Evolutionary conservation across 192 early-diverging fungal species (phyloP).

Genomic region (Powellomyces hirtus): DNA sequence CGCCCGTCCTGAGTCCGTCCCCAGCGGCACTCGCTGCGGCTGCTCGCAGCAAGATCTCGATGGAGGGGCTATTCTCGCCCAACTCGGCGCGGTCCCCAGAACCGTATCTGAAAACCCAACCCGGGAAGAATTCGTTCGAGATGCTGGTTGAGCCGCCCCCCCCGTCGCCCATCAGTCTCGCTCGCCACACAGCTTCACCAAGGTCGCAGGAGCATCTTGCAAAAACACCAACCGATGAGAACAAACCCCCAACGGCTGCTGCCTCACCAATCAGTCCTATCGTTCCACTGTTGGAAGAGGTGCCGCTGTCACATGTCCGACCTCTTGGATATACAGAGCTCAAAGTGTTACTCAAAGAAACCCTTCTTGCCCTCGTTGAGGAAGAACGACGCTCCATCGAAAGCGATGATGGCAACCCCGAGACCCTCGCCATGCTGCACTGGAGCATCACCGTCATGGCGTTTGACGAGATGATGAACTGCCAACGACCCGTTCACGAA

Average conservation of each 20-base stretch:
- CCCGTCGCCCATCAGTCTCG: background rate
- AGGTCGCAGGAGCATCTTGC: too few relatives aligned
- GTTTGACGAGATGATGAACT: constrained; percentile 48
- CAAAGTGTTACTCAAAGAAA: constrained; percentile 40
- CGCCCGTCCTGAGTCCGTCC: constrained; percentile 1
- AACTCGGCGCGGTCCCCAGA: background rate
- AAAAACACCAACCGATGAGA: background rate
- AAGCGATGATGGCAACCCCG: constrained; percentile 25
- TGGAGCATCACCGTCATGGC: constrained; percentile 27
- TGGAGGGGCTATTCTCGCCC: background rate
- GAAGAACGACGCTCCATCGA: constrained; percentile 18
- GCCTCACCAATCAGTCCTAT: background rate
- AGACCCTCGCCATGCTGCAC: constrained; percentile 37
- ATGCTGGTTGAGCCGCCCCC: background rate
- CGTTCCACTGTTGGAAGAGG: background rate
- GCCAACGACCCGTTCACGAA: constrained; percentile 24
- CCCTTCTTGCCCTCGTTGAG: constrained; percentile 21
- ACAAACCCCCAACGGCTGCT: background rate
- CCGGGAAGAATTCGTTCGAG: background rate
- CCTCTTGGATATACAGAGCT: constrained; percentile 10
- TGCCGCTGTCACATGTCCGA: background rate
- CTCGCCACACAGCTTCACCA: background rate
- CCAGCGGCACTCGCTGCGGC: constrained; percentile 21
- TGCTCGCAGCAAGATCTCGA: background rate
- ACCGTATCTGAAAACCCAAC: background rate